Base-by-base conservation (phyloP, 2,329 filamentous ascomycete genomes). In the Diaporthe sp. region DNA sequence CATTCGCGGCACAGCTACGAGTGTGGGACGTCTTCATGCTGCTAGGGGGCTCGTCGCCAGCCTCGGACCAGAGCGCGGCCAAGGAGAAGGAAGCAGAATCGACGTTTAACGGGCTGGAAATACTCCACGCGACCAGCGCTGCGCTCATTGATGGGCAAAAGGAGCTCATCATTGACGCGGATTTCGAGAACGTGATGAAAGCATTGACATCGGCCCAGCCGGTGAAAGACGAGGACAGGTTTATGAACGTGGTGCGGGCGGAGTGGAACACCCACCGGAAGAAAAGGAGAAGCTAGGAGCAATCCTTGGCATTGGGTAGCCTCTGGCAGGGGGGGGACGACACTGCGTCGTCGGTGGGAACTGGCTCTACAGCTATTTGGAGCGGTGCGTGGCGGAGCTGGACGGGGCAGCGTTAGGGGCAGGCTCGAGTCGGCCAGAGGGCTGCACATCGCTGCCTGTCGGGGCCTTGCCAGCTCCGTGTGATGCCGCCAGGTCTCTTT, bases 1-100 rank as follows among this genome's bases (percentile, higher is more conserved):
- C 97, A 0, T 99, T 98, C 79, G 90, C 94, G 0, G 96, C 96
- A 4, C 97, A 98, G 83, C 91, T 99, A 47, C 93, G 97, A 65
- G 94, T 99, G 22, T 99, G 97, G 97, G 97, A 99, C 81, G 94
- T 98, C 1, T 98, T 98, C 84, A 95, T 99, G 90, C 91, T 99
- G 19, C 90, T 98, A 17, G 97, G 96, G 61, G 94, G 96, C 78
- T 88, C 89, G 13, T 87, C 91, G n/a, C 86, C 88, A 56, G n/a
- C 35, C 15, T 35, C 35, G 25, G 65, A 47, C 15, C 22, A 53
- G 12, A 44, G 44, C 70, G 27, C 17, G 32, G 66, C 35, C 13
- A 76, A 75, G 30, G 69, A 70, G 30, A 70, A 73, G 25, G 73
- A 61, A 15, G 66, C 22, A 19, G 72, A 73, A 37, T 9, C 56